Evolutionary conservation across 176 grass and related monocot genomes (phyloP).

Genomic region (Thalia dealbata): DNA sequence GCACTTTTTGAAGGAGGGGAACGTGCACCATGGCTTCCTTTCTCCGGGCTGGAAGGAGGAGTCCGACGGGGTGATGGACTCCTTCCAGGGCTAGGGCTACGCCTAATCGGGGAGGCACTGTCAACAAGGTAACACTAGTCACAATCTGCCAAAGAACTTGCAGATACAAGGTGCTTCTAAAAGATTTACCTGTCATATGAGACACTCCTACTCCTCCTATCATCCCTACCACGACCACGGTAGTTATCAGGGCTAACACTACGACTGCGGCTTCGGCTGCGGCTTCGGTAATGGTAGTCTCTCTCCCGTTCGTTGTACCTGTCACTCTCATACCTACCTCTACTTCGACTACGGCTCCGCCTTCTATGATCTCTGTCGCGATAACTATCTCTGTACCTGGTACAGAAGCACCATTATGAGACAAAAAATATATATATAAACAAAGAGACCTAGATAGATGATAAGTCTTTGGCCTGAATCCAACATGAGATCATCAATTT

Average conservation of each 20-base stretch:
- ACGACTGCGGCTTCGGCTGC: slow-evolving; percentile 4
- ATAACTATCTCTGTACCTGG: slow-evolving; percentile 10
- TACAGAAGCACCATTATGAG: not conserved
- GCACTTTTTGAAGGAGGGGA: slow-evolving; percentile 14
- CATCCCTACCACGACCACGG: slow-evolving; percentile 33
- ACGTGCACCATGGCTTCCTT: not conserved
- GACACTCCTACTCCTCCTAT: not conserved
- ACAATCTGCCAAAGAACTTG: not conserved
- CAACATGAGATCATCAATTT: no score
- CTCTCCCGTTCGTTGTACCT: slow-evolving; percentile 4
- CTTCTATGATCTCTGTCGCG: slow-evolving; percentile 6
- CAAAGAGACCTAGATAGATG: not conserved
- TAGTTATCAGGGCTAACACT: slow-evolving; percentile 33
- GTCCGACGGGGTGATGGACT: slow-evolving; percentile 35
- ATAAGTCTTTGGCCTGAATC: no score
- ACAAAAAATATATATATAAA: no score
- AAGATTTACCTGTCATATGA: slow-evolving; percentile 9
- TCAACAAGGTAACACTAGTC: not conserved
- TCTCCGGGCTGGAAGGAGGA: slow-evolving; percentile 26
- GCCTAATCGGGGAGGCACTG: slow-evolving; percentile 47
- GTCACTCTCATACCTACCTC: slow-evolving; percentile 9
- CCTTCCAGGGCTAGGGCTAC: slow-evolving; percentile 54
- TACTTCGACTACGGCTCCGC: slow-evolving; percentile 12
- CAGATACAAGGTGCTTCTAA: slow-evolving; percentile 3
- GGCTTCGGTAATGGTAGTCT: not conserved